Evolutionary conservation across 805 yeast species (phyloP).

Genomic region (Pichia californica): DNA sequence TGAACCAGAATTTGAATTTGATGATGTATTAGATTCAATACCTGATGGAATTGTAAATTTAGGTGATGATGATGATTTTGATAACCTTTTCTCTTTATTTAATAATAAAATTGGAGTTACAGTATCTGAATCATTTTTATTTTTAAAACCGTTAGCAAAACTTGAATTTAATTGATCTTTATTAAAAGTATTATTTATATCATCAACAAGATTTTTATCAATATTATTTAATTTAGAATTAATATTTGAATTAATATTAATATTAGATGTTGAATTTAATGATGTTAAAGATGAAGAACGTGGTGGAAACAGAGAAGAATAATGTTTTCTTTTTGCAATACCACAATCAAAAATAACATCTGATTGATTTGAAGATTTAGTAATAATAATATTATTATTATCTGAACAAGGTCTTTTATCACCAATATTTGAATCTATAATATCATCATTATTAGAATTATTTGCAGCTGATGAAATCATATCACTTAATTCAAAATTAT

Average conservation of each 20-base stretch:
- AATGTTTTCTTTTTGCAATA: slow-evolving; percentile 7
- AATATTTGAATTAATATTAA: no score
- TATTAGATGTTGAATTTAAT: neutral
- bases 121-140: neutral
- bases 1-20: neutral
- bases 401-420: slow-evolving; percentile 1
- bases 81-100: neutral
- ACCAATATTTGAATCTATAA: neutral
- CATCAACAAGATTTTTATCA: no score
- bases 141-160: slow-evolving; percentile 1
- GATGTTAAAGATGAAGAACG: no score
- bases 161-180: neutral
- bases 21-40: neutral
- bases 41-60: neutral
- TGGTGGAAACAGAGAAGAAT: slow-evolving; percentile 7
- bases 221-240: no score
- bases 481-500: slow-evolving; percentile 2
- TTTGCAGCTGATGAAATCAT: neutral
- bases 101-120: neutral
- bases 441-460: neutral
- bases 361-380: neutral
- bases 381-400: no score
- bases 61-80: neutral
- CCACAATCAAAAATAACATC: slow-evolving; percentile 6
- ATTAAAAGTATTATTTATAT: neutral